Evolutionary conservation across 2,329 filamentous ascomycete species (phyloP).

Genomic region (Esteya vermicola): DNA sequence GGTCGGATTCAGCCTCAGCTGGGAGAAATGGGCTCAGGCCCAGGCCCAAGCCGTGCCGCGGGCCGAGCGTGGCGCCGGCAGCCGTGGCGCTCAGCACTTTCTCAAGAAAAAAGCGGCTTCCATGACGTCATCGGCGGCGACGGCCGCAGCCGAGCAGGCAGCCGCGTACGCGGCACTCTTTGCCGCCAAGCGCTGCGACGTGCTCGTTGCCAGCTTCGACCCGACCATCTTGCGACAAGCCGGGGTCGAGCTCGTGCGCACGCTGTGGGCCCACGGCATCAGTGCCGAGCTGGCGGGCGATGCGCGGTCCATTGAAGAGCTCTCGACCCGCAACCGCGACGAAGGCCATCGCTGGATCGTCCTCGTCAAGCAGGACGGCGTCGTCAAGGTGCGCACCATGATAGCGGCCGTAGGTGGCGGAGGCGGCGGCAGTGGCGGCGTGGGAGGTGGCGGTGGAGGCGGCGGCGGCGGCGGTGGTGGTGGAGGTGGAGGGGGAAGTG

Average conservation of each 20-base stretch:
- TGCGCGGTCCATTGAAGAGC: constrained; percentile 63
- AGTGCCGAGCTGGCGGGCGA: constrained; percentile 79
- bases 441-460: constrained; percentile 59
- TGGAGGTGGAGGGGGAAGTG: too few relatives aligned
- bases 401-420: constrained; percentile 16
- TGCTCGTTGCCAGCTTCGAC: constrained; percentile 81
- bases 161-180: constrained; percentile 14
- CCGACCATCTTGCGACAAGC: constrained; percentile 57
- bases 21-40: constrained; percentile 65
- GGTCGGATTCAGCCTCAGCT: constrained; percentile 83
- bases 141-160: constrained; percentile 48
- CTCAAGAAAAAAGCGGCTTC: too few relatives aligned
- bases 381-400: constrained; percentile 67
- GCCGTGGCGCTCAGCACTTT: too few relatives aligned
- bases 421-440: background rate
- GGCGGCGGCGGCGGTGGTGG: too few relatives aligned
- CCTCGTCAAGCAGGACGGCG: constrained; percentile 62
- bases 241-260: constrained; percentile 63
- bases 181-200: constrained; percentile 49
- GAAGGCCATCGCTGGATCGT: constrained; percentile 77
- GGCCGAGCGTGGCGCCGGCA: too few relatives aligned
- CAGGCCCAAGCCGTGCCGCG: too few relatives aligned
- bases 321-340: constrained; percentile 62
- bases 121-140: too few relatives aligned
- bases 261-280: constrained; percentile 71